Percentiles rank a stretch among this genome's conserved stretches.
Conservation (phyloP, 768 basidiomycete genomes). For the Cytidiella melzeri region DNA sequence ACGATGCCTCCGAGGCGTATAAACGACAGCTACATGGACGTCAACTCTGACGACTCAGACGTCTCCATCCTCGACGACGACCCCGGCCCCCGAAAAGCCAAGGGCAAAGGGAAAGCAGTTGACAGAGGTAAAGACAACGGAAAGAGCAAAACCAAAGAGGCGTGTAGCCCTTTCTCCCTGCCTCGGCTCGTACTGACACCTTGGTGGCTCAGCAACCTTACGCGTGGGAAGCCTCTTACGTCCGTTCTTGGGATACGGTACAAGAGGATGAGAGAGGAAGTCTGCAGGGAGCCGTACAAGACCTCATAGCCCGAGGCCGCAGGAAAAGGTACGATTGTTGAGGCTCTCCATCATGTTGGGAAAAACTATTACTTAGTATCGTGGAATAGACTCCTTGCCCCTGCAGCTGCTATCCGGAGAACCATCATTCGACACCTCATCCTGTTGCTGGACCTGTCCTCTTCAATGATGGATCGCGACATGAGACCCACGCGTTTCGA, state of each 20-base stretch:
- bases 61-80: constrained; percentile 54
- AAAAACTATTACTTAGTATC: constrained; percentile 1
- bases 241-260: constrained; percentile 94
- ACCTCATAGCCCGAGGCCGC: constrained; percentile 79
- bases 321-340: constrained; percentile 63
- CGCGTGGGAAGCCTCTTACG: constrained; percentile 94
- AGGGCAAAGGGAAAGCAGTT: constrained; percentile 47
- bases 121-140: constrained; percentile 53
- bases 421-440: constrained; percentile 96
- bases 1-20: constrained; percentile 19
- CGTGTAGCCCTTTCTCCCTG: constrained; percentile 16
- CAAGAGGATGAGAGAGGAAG: constrained; percentile 95
- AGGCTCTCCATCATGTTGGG: neutral
- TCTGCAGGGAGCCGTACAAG: constrained; percentile 84
- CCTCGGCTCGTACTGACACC: constrained; percentile 6
- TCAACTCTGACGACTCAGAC: constrained; percentile 73
- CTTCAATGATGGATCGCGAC: constrained; percentile 92
- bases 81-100: constrained; percentile 18
- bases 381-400: constrained; percentile 67
- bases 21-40: constrained; percentile 27
- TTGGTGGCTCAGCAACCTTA: constrained; percentile 65
- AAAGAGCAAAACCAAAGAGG: constrained; percentile 51
- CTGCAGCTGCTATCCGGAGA: constrained; percentile 83
- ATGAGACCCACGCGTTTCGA: constrained; percentile 95
- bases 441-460: constrained; percentile 86